Base-by-base conservation (phyloP, 2,329 filamentous ascomycete genomes). In the Aspergillus costaricaensis region DNA sequence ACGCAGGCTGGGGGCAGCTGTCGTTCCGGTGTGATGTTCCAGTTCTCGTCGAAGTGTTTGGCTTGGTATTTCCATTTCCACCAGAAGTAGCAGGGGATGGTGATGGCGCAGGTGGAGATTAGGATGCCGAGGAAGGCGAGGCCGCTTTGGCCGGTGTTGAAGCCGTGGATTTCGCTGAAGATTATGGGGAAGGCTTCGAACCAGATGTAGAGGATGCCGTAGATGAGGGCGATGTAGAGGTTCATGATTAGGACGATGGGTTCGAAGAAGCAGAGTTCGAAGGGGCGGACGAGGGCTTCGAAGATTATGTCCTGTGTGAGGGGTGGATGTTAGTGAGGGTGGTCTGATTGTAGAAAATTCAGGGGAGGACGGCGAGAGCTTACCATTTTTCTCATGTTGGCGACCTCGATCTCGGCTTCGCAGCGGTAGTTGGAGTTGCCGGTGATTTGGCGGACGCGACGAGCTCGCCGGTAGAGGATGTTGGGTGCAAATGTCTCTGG, bases 1-100 rank as follows among this genome's bases (percentile, higher is more conserved):
- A 81, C 89, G 0, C 90, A 78, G 0, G 91, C 80, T 72, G 85
- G 86, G 78, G 83, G 85, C 1, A 91, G 81, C 3, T 88, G 85
- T 17, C 39, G 41, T n/a, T 68, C 68, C 0, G 67, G 67, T 0
- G 61, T 25, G 19, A 70, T 60, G 21, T 64, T 68, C 75, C 61
- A 64, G 14, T 67, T 43, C 3, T 21, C 14, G 39, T 66, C 62
- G 21, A 63, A 60, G 23, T 63, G 17, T 1, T 38, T 32, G 8
- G 60, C 54, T 17, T 70, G 67, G 30, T 61, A 68, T 15, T 61
- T 60, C 4, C 51, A 67, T 59, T 68, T 69, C 67, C 65, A 69
- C 49, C 41, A 72, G 67, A 79, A 77, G 65, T 78, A 80, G 5
- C 71, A 73, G 0, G 75, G 74, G 7, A 80, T 71, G 15, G 72